phyloP scores from a whole-genome alignment of 1,284 basidiomycete species.

The Leccinum insolens region DNA sequence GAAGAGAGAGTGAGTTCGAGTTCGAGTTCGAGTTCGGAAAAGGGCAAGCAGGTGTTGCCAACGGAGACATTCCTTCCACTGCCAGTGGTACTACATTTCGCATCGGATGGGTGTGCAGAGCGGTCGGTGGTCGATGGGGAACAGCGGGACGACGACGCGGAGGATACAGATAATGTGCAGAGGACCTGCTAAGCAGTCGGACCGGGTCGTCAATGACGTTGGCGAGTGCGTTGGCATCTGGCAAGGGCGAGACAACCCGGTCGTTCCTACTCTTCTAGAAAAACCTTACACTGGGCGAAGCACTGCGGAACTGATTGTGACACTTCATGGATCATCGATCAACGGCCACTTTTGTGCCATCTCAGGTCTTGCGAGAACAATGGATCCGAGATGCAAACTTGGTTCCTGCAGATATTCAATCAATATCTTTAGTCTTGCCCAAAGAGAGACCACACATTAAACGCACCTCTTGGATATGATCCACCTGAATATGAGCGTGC shows the following conservation, averaged over 20 bases:
- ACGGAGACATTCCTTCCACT: constrained; percentile 90
- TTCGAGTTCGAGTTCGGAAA: constrained; percentile 24
- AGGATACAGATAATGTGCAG: neutral
- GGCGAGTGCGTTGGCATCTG: too few species aligned
- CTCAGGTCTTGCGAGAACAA: constrained; percentile 62
- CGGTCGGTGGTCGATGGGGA: constrained; percentile 14
- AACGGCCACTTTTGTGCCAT: constrained; percentile 67
- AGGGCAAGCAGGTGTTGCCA: constrained; percentile 28
- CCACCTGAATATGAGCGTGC: constrained; percentile 69
- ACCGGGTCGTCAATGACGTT: too few species aligned
- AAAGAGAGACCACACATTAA: constrained; percentile 15
- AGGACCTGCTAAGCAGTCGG: neutral
- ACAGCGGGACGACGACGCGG: constrained; percentile 9
- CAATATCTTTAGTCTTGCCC: neutral
- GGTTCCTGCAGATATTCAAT: constrained; percentile 38
- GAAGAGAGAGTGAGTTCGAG: constrained; percentile 14
- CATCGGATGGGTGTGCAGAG: constrained; percentile 45
- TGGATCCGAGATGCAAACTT: constrained; percentile 56
- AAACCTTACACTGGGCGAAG: neutral
- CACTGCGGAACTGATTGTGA: constrained; percentile 22
- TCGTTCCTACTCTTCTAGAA: too few species aligned
- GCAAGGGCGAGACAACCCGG: too few species aligned
- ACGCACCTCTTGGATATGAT: constrained; percentile 69
- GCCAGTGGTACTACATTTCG: constrained; percentile 68
- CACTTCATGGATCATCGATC: constrained; percentile 54